Base-by-base conservation (phyloP, 1,139 yeast genomes). In the Candida smagusa region DNA sequence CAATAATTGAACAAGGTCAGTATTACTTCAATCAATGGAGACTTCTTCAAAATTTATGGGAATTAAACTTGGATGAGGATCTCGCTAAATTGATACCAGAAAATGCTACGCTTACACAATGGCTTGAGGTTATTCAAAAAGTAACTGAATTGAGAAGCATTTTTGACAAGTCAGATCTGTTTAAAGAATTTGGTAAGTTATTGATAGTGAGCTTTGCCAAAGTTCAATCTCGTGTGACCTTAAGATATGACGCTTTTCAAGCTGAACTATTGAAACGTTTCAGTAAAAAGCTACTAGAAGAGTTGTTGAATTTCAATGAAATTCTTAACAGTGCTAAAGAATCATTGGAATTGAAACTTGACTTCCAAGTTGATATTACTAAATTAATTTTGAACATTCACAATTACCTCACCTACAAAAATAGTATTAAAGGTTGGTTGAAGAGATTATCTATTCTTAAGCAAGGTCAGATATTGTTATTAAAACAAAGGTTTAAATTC, bases 171-270 rank as follows among this genome's bases (percentile, higher is more conserved):
- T 59, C 74, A 7, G 74, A 68, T 11, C 32, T 41, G 4, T 30
- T n/a, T 6, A 34, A 58, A 26, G 33, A 30, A 1, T 65, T 79
- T 55, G 81, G 84, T 0, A 44, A 57, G 2, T 45, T 77, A 22
- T 46, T 61, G 5, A 47, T 69, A 9, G 48, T 70, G 13, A 68
- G 75, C 32, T 80, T 72, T 50, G 64, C 72, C 4, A 71, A 72
- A 12, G 81, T 82, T 1, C 84, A 81, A 47, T 59, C 74, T 1
- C 63, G 79, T 36, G 70, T 81, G 8, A 68, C 67, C 30, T 55
- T 79, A 4, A 77, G 74, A 48, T 84, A 77, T 57, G 85, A 79
- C 38, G 47, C 56, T 1, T 81, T 85, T 74, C 84, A 80, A 45
- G 68, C 60, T 30, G 72, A 67, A 1, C 52, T 83, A 2, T 44